phyloP scores from a whole-genome alignment of 179 eudicot species.

The Amaranthus tricolor region DNA sequence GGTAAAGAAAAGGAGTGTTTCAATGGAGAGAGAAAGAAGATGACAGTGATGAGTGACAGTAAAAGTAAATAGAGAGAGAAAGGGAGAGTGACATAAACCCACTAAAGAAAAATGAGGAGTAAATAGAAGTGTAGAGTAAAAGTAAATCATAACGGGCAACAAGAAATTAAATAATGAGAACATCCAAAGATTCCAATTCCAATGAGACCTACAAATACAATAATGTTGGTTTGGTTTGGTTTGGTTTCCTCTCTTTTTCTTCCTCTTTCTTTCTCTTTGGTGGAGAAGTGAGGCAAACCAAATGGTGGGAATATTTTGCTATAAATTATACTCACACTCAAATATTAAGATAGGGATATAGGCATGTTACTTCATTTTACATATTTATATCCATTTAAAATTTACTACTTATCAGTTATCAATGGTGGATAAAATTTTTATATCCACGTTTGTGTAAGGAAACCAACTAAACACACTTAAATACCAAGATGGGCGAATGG shows the following conservation, averaged over 20 bases:
- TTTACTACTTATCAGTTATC: too few species aligned
- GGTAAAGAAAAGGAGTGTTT: neutral
- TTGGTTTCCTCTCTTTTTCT: neutral
- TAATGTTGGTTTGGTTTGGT: neutral
- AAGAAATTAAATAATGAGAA: conserved; percentile 2
- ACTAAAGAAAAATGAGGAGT: neutral
- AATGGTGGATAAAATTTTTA: too few species aligned
- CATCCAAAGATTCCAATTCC: conserved; percentile 14
- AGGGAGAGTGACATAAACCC: neutral
- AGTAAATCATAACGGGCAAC: conserved; percentile 22
- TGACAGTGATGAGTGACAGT: too few species aligned
- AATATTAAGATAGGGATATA: too few species aligned
- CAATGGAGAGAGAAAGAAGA: conserved; percentile 6
- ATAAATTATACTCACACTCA: too few species aligned
- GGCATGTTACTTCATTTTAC: too few species aligned
- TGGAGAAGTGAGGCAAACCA: neutral
- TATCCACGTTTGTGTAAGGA: too few species aligned
- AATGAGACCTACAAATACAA: neutral
- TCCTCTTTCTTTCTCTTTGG: neutral
- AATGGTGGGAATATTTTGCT: neutral
- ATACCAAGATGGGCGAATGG: too few species aligned
- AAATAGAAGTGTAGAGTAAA: neutral
- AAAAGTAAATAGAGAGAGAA: conserved; percentile 14
- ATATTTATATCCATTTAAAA: too few species aligned
- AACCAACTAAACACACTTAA: too few species aligned